Conservation (phyloP, 2,329 filamentous ascomycete species). For the Clarireedia homoeocarpa region DNA sequence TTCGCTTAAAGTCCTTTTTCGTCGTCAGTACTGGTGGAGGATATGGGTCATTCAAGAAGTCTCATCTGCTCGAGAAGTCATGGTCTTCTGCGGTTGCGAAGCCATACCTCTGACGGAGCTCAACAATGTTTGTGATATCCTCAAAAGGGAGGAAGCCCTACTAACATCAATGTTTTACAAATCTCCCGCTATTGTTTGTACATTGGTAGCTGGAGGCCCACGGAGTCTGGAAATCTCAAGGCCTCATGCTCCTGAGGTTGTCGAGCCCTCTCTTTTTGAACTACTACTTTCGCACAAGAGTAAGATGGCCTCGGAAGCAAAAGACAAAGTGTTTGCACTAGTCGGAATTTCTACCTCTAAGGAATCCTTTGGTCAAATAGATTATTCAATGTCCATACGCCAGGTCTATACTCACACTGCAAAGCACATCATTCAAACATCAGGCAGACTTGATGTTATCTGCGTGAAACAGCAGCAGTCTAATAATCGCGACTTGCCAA, state of each 20-base stretch:
- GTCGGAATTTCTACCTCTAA: slow-evolving; percentile 21
- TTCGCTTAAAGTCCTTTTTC: slow-evolving; percentile 31
- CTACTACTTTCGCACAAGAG: slow-evolving; percentile 23
- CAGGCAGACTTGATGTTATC: slow-evolving; percentile 21
- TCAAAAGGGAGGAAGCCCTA: slow-evolving; percentile 12
- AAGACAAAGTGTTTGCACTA: slow-evolving; percentile 26
- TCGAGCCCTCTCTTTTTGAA: slow-evolving; percentile 20
- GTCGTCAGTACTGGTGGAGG: slow-evolving; percentile 33
- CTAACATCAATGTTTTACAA: slow-evolving; percentile 16
- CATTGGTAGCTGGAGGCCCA: slow-evolving; percentile 19
- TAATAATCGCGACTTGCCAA: slow-evolving; percentile 13
- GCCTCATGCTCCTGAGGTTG: slow-evolving; percentile 10
- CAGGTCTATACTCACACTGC: slow-evolving; percentile 22
- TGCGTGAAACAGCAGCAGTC: slow-evolving; percentile 21
- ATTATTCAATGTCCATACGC: slow-evolving; percentile 18
- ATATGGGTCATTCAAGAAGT: slow-evolving; percentile 39
- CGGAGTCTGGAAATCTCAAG: slow-evolving; percentile 20
- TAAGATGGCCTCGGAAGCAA: slow-evolving; percentile 25
- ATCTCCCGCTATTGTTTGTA: slow-evolving; percentile 15
- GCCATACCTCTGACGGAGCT: slow-evolving; percentile 32
- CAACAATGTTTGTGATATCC: slow-evolving; percentile 17
- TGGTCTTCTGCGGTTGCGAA: slow-evolving; percentile 33
- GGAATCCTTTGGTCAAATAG: slow-evolving; percentile 17
- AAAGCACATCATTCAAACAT: slow-evolving; percentile 19
- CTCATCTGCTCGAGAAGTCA: slow-evolving; percentile 29